These are phyloP conservation scores for Picea mariana DNA, from an alignment of 83 land plant species.

Conservation along the genomic window DNA sequence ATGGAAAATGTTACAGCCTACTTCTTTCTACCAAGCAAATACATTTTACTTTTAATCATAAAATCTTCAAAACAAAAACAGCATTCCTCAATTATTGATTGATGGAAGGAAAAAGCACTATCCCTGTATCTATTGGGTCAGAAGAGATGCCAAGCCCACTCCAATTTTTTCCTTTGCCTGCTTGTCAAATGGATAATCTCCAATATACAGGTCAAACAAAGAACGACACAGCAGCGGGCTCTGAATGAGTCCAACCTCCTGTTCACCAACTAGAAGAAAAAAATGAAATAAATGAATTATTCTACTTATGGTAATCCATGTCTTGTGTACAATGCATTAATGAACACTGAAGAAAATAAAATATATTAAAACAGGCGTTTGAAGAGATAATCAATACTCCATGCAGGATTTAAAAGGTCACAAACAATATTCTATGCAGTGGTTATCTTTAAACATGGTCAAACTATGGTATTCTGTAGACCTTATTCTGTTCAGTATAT, in stretches of 20 bases:
- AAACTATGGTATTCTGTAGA: not conserved
- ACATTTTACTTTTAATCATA: not conserved
- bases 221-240: constrained; percentile 88
- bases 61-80: not conserved
- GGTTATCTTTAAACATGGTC: not conserved
- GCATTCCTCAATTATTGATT: not conserved
- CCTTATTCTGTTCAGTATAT: too few relatives aligned
- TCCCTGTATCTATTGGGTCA: not conserved
- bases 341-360: not conserved
- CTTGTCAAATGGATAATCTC: constrained; percentile 88
- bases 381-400: not conserved
- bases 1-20: not conserved
- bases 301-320: not conserved
- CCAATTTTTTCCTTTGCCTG: constrained; percentile 71
- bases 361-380: not conserved
- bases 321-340: not conserved
- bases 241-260: constrained; percentile 82
- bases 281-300: constrained; percentile 9
- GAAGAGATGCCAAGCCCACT: constrained; percentile 53
- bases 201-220: constrained; percentile 88
- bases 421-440: not conserved
- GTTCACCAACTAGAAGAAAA: constrained; percentile 65
- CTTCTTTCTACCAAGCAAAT: not conserved
- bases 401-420: too few relatives aligned
- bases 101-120: not conserved